Evolutionary conservation across 768 basidiomycete genomes (phyloP), one percentile per base, ranked within the genome.

Genomic region (Rhodotorula babjevae): DNA sequence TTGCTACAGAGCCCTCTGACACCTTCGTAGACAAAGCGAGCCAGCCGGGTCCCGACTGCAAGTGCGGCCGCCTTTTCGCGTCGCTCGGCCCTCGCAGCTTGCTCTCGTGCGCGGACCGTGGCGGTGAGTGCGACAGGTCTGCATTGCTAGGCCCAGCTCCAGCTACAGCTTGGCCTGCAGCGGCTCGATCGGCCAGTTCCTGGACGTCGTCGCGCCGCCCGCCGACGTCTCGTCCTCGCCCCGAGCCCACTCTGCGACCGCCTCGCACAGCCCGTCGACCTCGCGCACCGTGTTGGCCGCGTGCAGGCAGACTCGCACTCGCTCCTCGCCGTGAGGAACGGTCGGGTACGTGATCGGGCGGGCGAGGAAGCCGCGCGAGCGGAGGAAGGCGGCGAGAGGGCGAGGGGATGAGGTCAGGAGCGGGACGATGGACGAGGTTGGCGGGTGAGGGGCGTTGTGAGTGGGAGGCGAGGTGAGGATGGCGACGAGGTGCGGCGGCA

Each of bases 271-370:
- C 23, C 81, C 78, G 52, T 87, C 85, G 8, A 95, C 84, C 42
- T 94, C 88, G 52, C 82, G 83, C 5, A 77, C 69, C 46, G 87
- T 86, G 77, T 94, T 92, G 3, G 85, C 87, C 0, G 92, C 87
- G 77, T 93, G 90, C 40, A 97, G 78, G 80, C 94, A 97, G n/a
- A 97, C 86, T 6, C 94, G 82, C 4, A 97, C 88, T 27, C 93
- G 86, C 71, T 93, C 90, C 70, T 85, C 86, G 16, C 91, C 93
- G 65, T 88, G 88, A 0, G 93, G 92, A 0, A 96, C 93, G 0
- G 93, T 96, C 0, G 95, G 94, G 84, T 81, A 80, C 12, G 82
- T 81, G 40, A 83, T 82, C 0, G 82, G 82, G 57, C 83, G 65
- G 1, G 80, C 80, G 25, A 83, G 78, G 69, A 76, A 82, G 29